Evolutionary conservation across 2,329 filamentous ascomycete species (phyloP), one percentile per base, ranked within the genome.

Genomic region (Colletotrichum gigasporum): DNA sequence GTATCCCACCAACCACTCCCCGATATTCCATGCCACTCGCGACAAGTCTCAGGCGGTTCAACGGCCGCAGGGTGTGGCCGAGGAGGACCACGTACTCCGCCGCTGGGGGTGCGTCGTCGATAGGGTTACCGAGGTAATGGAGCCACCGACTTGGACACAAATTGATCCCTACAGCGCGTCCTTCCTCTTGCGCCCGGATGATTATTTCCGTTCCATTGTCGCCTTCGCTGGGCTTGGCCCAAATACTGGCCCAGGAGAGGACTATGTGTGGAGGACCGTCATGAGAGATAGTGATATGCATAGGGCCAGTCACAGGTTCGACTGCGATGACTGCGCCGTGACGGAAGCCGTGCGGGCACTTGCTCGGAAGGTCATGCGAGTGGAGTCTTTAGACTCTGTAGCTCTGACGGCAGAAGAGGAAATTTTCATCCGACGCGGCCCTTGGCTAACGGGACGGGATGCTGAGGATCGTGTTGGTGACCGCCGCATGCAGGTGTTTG

Each of bases 61-160:
- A 4, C 42, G 11, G 7, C 42, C 8, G 16, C 42, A 6, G 22
- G 18, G 12, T 22, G 20, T 3, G 9, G 20, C 6, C 1, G n/a
- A 3, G 24, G 6, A 18, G 5, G n/a, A 32, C 11, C 12, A 4
- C 3, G 5, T 41, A 0, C 30, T 62, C 22, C 18, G 12, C 6
- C 59, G 37, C 4, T 14, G 34, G 14, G 59, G 59, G 3, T 63
- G 52, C 16, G 34, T 16, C 4, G 42, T 63, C 12, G 44, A 56
- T 4, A 26, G 34, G 5, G 8, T 63, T 8, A 28, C 20, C 1
- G 44, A 56, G 18, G 44, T 63, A 4, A 14, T 55, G 41, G 11
- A 26, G 8, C 8, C 18, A 2, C 39, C 50, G 5, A 2, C 1
- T 5, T 47, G 42, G 8, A 10, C 6, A 2, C 44, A 20, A 11